These are phyloP conservation scores for Neopestalotiopsis sp. DNA, from an alignment of 2,329 filamentous ascomycete species.

Conservation along the genomic window DNA sequence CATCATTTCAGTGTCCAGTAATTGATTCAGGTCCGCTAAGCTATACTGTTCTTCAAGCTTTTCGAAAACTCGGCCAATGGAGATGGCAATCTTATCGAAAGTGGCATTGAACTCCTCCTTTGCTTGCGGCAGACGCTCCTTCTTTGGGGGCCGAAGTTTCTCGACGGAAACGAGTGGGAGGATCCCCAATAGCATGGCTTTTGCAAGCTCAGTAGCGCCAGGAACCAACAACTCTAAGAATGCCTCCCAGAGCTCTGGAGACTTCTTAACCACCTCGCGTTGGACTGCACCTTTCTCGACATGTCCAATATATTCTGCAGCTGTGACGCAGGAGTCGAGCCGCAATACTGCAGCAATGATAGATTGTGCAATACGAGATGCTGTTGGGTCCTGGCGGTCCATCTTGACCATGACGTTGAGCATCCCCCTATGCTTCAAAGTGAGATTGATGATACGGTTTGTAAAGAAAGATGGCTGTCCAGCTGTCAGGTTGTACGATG, in stretches of 20 bases:
- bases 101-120: slow-evolving; percentile 80
- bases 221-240: slow-evolving; percentile 72
- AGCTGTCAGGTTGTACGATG: slow-evolving; percentile 48
- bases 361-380: slow-evolving; percentile 62
- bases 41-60: slow-evolving; percentile 77
- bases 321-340: slow-evolving; percentile 74
- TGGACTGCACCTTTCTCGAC: slow-evolving; percentile 64
- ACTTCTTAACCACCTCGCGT: slow-evolving; percentile 71
- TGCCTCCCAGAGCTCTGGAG: slow-evolving; percentile 78
- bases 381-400: slow-evolving; percentile 54
- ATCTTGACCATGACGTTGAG: slow-evolving; percentile 61
- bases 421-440: slow-evolving; percentile 66
- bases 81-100: slow-evolving; percentile 59
- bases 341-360: slow-evolving; percentile 71
- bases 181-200: slow-evolving; percentile 73
- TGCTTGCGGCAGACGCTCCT: slow-evolving; percentile 42
- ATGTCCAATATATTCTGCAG: slow-evolving; percentile 72
- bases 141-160: slow-evolving; percentile 66
- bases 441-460: slow-evolving; percentile 69
- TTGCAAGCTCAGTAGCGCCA: slow-evolving; percentile 74
- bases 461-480: slow-evolving; percentile 66
- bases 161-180: slow-evolving; percentile 77
- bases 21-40: slow-evolving; percentile 67
- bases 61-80: slow-evolving; percentile 78
- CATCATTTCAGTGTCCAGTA: slow-evolving; percentile 71